A percentile compares a stretch with the other conserved stretches of the same genome.
Evolutionary conservation across 768 basidiomycete species (phyloP).

Genomic region (Peribolospora kevripleyi): DNA sequence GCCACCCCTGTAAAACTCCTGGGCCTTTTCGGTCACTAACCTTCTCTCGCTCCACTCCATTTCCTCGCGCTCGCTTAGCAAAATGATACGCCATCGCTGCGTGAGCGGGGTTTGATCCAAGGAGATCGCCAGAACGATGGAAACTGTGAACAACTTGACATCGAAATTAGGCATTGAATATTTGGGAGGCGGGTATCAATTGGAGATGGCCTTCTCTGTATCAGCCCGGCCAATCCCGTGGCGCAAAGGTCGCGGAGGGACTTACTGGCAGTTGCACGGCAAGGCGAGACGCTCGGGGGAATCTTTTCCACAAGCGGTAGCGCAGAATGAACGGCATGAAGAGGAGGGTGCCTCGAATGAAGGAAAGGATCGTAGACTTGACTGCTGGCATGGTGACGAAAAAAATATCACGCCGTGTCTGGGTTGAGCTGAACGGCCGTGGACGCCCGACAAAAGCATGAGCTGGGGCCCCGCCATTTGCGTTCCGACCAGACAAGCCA

Average conservation of each 20-base stretch:
- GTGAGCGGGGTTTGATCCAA: slow-evolving; percentile 23
- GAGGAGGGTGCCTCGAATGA: slow-evolving; percentile 19
- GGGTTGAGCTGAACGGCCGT: slow-evolving; percentile 17
- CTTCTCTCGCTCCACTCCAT: slow-evolving; percentile 23
- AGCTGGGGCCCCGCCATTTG: too few relatives aligned
- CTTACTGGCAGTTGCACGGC: slow-evolving; percentile 24
- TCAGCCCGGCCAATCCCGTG: too few relatives aligned
- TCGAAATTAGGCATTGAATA: background rate
- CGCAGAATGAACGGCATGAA: slow-evolving; percentile 17
- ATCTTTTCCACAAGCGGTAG: slow-evolving; percentile 20
- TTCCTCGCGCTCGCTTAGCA: slow-evolving; percentile 26
- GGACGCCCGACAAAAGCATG: too few relatives aligned
- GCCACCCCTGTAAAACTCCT: background rate
- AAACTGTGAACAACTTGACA: slow-evolving; percentile 21
- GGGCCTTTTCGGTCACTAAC: slow-evolving; percentile 3
- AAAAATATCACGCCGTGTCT: slow-evolving; percentile 20
- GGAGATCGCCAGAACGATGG: slow-evolving; percentile 23
- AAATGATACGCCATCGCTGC: slow-evolving; percentile 23
- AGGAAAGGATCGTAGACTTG: slow-evolving; percentile 21
- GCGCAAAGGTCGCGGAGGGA: background rate
- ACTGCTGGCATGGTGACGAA: slow-evolving; percentile 25
- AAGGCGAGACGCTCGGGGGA: slow-evolving; percentile 18
- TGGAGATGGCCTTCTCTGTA: too few relatives aligned
- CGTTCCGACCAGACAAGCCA: too few relatives aligned
- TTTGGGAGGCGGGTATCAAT: background rate